phyloP scores from a whole-genome alignment of 257 asterid genomes.

The Nicotiana attenuata region DNA sequence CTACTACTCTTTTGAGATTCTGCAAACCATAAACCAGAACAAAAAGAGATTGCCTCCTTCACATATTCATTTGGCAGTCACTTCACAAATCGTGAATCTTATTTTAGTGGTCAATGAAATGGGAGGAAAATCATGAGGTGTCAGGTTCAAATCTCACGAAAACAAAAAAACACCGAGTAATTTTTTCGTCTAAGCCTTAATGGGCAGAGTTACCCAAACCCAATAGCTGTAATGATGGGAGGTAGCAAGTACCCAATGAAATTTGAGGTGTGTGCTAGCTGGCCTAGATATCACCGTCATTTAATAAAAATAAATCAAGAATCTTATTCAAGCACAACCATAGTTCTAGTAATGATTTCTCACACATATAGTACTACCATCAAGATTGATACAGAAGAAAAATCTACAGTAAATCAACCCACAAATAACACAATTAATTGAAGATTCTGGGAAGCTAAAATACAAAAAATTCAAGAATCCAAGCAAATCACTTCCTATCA shows the following conservation, averaged over 20 bases:
- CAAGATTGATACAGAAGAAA: neutral
- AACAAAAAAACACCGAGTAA: no score
- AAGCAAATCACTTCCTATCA: neutral
- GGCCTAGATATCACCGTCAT: no score
- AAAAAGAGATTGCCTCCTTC: neutral
- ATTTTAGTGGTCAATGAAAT: no score
- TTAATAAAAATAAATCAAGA: no score
- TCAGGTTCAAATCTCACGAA: no score
- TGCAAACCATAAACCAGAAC: neutral
- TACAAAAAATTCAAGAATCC: neutral
- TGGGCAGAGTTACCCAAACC: no score
- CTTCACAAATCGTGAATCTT: neutral
- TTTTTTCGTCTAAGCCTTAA: no score
- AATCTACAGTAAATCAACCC: neutral
- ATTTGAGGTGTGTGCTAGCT: no score
- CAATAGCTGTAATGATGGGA: no score
- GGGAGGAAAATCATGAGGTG: no score
- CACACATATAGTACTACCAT: neutral
- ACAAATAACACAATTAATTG: neutral
- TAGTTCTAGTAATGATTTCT: neutral
- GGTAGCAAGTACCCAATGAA: no score
- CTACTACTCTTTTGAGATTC: neutral
- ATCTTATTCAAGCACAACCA: neutral
- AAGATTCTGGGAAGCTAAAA: neutral
- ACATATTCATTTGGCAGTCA: neutral